A percentile compares a stretch with the other conserved stretches of the same genome.
phyloP scores from a whole-genome alignment of 2,329 filamentous ascomycete species.

The Colletotrichum spaethianum region DNA sequence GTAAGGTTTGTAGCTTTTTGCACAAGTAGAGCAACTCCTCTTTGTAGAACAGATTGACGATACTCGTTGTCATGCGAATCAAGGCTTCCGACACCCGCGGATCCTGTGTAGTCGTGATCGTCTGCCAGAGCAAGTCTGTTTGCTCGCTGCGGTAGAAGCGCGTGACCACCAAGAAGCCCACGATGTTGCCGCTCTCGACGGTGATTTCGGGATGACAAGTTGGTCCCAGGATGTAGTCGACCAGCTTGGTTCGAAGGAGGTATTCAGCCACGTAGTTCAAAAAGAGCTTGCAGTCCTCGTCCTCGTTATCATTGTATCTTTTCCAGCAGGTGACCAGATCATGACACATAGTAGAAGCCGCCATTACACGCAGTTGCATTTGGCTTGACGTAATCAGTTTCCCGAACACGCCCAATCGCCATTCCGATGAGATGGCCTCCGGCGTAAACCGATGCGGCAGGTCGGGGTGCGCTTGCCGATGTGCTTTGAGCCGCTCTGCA shows the following conservation, averaged over 20 bases:
- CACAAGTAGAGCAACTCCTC: slow-evolving; percentile 75
- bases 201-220: slow-evolving; percentile 95
- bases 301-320: slow-evolving; percentile 63
- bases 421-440: slow-evolving; percentile 72
- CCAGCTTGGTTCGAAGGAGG: slow-evolving; percentile 77
- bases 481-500: slow-evolving; percentile 49
- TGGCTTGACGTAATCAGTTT: slow-evolving; percentile 86
- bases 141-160: slow-evolving; percentile 79
- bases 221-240: slow-evolving; percentile 90
- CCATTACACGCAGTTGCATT: slow-evolving; percentile 90
- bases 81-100: slow-evolving; percentile 87
- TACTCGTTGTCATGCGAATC: slow-evolving; percentile 72
- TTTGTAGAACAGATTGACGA: slow-evolving; percentile 64
- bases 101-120: slow-evolving; percentile 85
- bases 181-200: slow-evolving; percentile 82
- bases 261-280: slow-evolving; percentile 79
- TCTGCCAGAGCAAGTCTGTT: slow-evolving; percentile 87
- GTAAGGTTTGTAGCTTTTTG: slow-evolving; percentile 76
- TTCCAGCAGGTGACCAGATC: slow-evolving; percentile 79
- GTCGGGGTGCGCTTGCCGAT: slow-evolving; percentile 53
- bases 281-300: slow-evolving; percentile 60
- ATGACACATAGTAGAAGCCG: slow-evolving; percentile 80
- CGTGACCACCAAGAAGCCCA: slow-evolving; percentile 89
- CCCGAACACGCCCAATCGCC: slow-evolving; percentile 78
- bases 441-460: slow-evolving; percentile 56